Conservation (phyloP, 1,284 basidiomycete species). For the Veloporphyrellus conicus region DNA sequence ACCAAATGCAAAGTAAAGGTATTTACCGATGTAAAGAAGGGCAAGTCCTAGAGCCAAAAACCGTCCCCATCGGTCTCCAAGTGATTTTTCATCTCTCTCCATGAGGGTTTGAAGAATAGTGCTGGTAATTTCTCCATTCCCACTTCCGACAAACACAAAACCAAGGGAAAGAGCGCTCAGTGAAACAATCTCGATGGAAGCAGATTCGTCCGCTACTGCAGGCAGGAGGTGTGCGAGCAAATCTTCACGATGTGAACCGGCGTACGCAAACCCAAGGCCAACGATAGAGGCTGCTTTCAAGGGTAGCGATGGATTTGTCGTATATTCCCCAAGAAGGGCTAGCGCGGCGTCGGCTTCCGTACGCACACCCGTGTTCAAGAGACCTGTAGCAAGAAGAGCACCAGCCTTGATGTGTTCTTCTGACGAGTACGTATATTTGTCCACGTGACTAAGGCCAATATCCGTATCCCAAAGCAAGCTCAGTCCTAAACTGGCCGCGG, state of each 20-base stretch:
- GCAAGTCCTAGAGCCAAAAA: slow-evolving; percentile 91
- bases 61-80: slow-evolving; percentile 90
- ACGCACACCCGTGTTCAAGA: slow-evolving; percentile 86
- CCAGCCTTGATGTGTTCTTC: slow-evolving; percentile 99
- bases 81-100: slow-evolving; percentile 73
- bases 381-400: slow-evolving; percentile 90
- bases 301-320: slow-evolving; percentile 82
- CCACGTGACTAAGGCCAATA: slow-evolving; percentile 88
- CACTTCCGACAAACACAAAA: slow-evolving; percentile 94
- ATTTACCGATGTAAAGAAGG: slow-evolving; percentile 81
- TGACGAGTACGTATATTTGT: slow-evolving; percentile 95
- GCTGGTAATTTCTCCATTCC: slow-evolving; percentile 88
- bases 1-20: neutral
- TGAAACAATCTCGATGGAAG: slow-evolving; percentile 87
- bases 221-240: slow-evolving; percentile 77
- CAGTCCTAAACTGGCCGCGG: slow-evolving; percentile 90
- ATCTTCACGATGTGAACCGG: slow-evolving; percentile 88
- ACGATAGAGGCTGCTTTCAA: slow-evolving; percentile 87
- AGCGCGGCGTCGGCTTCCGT: slow-evolving; percentile 94
- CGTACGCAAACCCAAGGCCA: slow-evolving; percentile 91
- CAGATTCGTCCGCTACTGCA: slow-evolving; percentile 72
- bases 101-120: slow-evolving; percentile 91
- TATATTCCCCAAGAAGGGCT: slow-evolving; percentile 87
- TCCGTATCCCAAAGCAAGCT: slow-evolving; percentile 97
- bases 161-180: slow-evolving; percentile 87